A percentile compares a stretch with the other conserved stretches of the same genome.
Evolutionary conservation across 2,329 filamentous ascomycete species (phyloP).

Genomic region (Cercospora sojina): DNA sequence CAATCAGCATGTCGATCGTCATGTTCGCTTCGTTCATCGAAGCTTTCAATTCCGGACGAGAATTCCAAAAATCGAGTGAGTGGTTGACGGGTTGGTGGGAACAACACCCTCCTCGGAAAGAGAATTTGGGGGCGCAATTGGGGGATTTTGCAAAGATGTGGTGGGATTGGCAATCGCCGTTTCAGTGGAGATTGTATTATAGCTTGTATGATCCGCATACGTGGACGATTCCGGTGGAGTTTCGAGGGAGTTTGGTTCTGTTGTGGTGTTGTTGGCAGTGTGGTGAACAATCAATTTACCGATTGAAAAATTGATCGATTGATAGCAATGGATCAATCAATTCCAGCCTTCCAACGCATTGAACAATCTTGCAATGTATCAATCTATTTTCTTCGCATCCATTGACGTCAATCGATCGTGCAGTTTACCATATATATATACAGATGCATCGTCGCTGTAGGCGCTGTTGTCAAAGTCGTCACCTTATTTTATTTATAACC

Average conservation of each 20-base stretch:
- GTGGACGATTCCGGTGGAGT: conserved; percentile 21
- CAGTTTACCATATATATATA: too few relatives aligned
- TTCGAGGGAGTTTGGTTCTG: conserved; percentile 17
- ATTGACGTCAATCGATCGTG: too few relatives aligned
- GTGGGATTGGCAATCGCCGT: conserved; percentile 16
- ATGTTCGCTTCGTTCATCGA: conserved; percentile 12
- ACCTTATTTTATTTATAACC: too few relatives aligned
- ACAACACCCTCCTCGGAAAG: conserved; percentile 17
- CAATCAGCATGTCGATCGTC: conserved; percentile 20
- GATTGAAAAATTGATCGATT: too few relatives aligned
- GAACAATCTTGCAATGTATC: too few relatives aligned
- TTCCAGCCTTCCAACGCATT: too few relatives aligned
- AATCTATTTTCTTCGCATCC: too few relatives aligned
- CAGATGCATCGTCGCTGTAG: too few relatives aligned
- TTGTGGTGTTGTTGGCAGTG: conserved; percentile 18
- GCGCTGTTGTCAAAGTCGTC: too few relatives aligned
- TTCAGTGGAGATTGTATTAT: conserved; percentile 12
- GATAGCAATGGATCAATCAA: too few relatives aligned
- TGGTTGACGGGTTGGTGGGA: conserved; percentile 18
- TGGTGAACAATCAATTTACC: too few relatives aligned
- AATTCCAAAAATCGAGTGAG: conserved; percentile 3
- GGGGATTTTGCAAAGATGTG: conserved; percentile 11
- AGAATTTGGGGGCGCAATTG: neutral
- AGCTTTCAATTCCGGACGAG: conserved; percentile 14
- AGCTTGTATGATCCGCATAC: conserved; percentile 19